A percentile compares a stretch with the other conserved stretches of the same genome.
phyloP scores from a whole-genome alignment of 495 filamentous ascomycete species.

The Beverwykella pulmonaria region DNA sequence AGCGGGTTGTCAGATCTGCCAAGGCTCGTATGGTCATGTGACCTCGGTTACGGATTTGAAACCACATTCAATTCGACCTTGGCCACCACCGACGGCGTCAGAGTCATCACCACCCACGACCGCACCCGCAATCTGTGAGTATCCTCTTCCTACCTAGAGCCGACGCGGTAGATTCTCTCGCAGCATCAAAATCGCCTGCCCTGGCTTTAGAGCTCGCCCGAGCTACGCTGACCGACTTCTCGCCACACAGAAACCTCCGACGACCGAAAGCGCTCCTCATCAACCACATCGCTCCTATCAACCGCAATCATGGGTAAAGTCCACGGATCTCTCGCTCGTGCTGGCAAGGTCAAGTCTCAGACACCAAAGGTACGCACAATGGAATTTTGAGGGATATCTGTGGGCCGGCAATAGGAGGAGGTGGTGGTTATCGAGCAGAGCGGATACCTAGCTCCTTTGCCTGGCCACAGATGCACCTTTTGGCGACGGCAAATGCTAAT shows the following conservation, averaged over 20 bases:
- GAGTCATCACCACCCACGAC: constrained; percentile 29
- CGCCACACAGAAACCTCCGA: constrained; percentile 45
- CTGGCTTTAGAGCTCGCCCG: constrained; percentile 12
- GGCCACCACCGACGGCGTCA: constrained; percentile 21
- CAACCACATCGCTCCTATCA: constrained; percentile 33
- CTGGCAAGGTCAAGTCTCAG: constrained; percentile 93
- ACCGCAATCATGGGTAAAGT: constrained; percentile 82
- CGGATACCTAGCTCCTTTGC: background rate
- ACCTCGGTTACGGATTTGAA: background rate
- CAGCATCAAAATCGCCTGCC: background rate
- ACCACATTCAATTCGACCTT: constrained; percentile 31
- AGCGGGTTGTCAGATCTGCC: background rate
- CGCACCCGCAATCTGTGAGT: constrained; percentile 31
- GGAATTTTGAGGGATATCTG: constrained; percentile 16
- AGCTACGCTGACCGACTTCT: constrained; percentile 18
- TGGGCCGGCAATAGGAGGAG: background rate
- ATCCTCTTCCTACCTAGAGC: background rate
- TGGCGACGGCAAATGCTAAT: background rate
- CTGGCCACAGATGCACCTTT: background rate
- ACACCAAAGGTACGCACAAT: constrained; percentile 74
- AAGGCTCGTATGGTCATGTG: background rate
- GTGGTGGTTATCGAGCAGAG: background rate
- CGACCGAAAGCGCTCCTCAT: constrained; percentile 13
- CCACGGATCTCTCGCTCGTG: constrained; percentile 92
- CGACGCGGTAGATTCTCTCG: background rate